Evolutionary conservation across 495 filamentous ascomycete genomes (phyloP).

Genomic region (Rhizodiscina lignyota): DNA sequence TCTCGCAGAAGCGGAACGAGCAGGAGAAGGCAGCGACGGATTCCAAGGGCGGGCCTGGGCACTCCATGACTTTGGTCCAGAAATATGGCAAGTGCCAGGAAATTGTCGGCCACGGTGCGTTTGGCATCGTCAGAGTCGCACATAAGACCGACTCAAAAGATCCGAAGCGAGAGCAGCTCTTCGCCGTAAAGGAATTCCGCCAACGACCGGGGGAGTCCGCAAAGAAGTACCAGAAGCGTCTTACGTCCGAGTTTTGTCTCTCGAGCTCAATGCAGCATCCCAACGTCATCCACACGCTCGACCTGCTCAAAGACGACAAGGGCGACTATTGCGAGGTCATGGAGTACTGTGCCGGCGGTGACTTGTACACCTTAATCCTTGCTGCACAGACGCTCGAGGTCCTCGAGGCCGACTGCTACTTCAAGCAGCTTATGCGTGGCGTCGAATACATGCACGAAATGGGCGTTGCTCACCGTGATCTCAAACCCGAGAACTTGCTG

Average conservation of each 20-base stretch:
- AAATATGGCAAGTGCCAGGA: constrained; percentile 99
- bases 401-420: constrained; percentile 89
- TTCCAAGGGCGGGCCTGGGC: constrained; percentile 59
- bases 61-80: constrained; percentile 72
- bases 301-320: constrained; percentile 88
- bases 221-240: constrained; percentile 93
- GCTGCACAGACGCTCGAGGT: constrained; percentile 88
- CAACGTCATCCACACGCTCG: constrained; percentile 95
- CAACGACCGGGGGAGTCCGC: constrained; percentile 81
- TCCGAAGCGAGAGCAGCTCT: constrained; percentile 72
- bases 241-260: constrained; percentile 99
- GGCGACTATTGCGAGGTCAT: constrained; percentile 99
- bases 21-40: constrained; percentile 60
- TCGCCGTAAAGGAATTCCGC: constrained; percentile 96
- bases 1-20: constrained; percentile 81
- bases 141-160: constrained; percentile 81
- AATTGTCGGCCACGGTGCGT: constrained; percentile 91
- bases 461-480: constrained; percentile 92
- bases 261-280: constrained; percentile 91
- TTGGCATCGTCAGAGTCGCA: constrained; percentile 95
- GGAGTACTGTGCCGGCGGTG: constrained; percentile 96
- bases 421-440: constrained; percentile 98
- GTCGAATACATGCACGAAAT: constrained; percentile 99
- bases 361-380: constrained; percentile 89
- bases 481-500: constrained; percentile 95